These are phyloP conservation scores for Fusarium foetens DNA, from an alignment of 2,329 filamentous ascomycete genomes.

Conservation along the genomic window DNA sequence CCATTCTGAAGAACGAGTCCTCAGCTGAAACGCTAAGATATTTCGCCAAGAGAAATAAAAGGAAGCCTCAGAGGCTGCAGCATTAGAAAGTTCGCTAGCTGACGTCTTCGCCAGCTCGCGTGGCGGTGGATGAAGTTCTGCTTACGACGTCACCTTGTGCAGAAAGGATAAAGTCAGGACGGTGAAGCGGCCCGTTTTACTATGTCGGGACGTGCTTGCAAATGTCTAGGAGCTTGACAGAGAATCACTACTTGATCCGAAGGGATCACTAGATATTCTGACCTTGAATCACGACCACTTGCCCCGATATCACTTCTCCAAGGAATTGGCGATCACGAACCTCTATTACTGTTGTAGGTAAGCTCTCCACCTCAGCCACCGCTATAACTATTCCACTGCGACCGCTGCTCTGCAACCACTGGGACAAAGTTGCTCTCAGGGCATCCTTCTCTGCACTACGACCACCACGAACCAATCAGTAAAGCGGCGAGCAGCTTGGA, in stretches of 20 bases:
- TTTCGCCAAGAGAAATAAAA: constrained; percentile 33
- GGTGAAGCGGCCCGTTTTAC: constrained; percentile 20
- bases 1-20: background rate
- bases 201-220: constrained; percentile 1
- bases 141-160: constrained; percentile 42
- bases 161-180: constrained; percentile 33
- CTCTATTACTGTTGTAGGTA: constrained; percentile 12
- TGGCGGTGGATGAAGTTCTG: constrained; percentile 39
- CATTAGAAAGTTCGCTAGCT: constrained; percentile 40
- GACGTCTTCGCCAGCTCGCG: constrained; percentile 36
- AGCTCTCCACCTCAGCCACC: constrained; percentile 37
- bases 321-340: constrained; percentile 16
- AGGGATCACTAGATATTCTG: background rate
- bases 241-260: background rate
- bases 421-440: constrained; percentile 33
- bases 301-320: background rate
- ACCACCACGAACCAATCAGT: constrained; percentile 51
- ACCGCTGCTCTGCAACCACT: constrained; percentile 32
- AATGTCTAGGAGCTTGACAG: background rate
- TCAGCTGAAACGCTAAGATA: background rate
- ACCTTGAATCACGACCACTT: background rate
- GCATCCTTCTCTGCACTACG: constrained; percentile 43
- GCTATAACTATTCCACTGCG: constrained; percentile 30
- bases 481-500: constrained; percentile 46
- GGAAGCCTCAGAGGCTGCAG: constrained; percentile 44